A percentile compares a stretch with the other conserved stretches of the same genome.
Conservation (phyloP, 2,329 filamentous ascomycete genomes). For the Aspergillus nomiae region DNA sequence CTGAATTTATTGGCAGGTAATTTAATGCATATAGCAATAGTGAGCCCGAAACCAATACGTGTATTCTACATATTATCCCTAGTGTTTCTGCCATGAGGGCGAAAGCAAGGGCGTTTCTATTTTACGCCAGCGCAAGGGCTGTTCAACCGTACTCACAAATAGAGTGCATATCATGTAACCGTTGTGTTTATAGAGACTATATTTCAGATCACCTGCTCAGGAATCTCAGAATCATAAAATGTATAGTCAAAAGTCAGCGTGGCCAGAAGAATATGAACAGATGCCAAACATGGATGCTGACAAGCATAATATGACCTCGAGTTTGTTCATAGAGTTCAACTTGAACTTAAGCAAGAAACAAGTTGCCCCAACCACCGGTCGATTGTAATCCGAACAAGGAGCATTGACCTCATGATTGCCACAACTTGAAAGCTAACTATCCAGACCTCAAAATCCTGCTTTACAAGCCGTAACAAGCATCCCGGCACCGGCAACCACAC, state of each 20-base stretch:
- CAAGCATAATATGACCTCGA: neutral
- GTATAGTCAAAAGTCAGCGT: neutral
- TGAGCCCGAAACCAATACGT: neutral
- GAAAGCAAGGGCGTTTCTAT: neutral
- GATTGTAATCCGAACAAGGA: neutral
- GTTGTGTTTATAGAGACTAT: too few relatives aligned
- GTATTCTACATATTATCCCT: neutral
- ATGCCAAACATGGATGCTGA: neutral
- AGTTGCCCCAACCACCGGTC: neutral
- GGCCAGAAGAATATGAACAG: neutral
- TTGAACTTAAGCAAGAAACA: neutral
- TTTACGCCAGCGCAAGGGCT: neutral
- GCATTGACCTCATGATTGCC: neutral
- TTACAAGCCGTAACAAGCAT: conserved; percentile 40
- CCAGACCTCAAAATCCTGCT: conserved; percentile 31
- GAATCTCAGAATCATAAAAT: neutral
- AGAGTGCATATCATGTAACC: too few relatives aligned
- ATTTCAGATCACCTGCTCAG: neutral
- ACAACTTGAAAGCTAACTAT: neutral
- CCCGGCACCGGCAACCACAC: conserved; percentile 48
- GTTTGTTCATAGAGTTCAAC: neutral
- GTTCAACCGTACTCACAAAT: neutral
- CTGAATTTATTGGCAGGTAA: neutral
- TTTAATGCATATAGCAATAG: neutral
- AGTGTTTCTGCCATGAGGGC: neutral